Evolutionary conservation across 306 rosid species (phyloP), one percentile per base, ranked within the genome.

Genomic region (Coriaria nepalensis): DNA sequence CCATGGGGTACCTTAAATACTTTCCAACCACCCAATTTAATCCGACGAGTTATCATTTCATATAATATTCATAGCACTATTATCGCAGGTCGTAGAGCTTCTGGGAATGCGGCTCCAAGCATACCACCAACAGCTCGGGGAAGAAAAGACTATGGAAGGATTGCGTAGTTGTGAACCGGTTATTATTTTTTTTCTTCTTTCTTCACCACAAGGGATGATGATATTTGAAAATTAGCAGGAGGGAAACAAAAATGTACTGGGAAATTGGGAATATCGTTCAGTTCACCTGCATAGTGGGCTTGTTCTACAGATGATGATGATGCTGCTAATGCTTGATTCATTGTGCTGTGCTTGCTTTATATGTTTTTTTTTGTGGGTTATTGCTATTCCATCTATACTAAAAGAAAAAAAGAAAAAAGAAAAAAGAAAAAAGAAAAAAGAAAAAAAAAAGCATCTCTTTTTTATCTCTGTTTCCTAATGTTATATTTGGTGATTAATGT

Each of bases 111-210:
- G 1, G 68, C 77, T 43, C 57, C 86, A 52, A 84, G 86, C 82
- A 61, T 84, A 49, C 95, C 93, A 5, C 84, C 97, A n/a, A 36
- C 93, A 48, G 72, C 93, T 11, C 86, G 90, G 6, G 67, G 75
- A 62, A 77, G 93, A 66, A 90, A 90, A 66, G 97, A 88, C 80
- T 75, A 74, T 56, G 90, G 86, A 63, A 74, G 96, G 71, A 81
- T 88, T 59, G 62, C 59, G 72, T 90, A 68, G 75, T 43, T 34
- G 29, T 20, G 29, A 3, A 20, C 29, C 29, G 29, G 29, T 20
- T 20, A 20, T 20, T 1, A 20, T 20, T 20, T 54, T 69, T 72
- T 68, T 61, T 51, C 58, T 32, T 51, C 61, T 15, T 13, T 47
- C 49, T 50, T 56, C 58, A 47, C 51, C 43, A 15, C 55, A 57